Evolutionary conservation across 306 rosid genomes (phyloP), one percentile per base, ranked within the genome.

Genomic region (Ormosia semicastrata): DNA sequence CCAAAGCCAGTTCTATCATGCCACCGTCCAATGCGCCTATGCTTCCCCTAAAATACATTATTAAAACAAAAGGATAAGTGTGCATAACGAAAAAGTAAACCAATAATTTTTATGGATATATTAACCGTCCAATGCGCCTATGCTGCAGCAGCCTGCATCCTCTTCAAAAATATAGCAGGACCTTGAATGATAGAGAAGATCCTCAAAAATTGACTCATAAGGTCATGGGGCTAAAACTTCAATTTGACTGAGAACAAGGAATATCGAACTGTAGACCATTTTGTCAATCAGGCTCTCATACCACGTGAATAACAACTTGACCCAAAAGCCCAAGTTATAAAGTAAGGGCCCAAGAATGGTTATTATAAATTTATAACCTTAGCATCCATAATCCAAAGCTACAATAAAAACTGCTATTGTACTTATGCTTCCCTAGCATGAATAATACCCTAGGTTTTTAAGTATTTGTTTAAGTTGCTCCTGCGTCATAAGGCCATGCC

Each of bases 1-100:
- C 94, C 90, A 95, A 87, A 69, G 87, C 83, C 72, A 95, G 77
- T 87, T 92, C 92, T 77, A 81, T 81, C 89, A 83, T 87, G 89
- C 82, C 89, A 84, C 84, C 89, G 60, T 89, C 93, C 67, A 70
- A 30, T 74, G 91, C 36, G 71, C 71, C 90, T 57, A 63, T 78
- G 69, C 59, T 77, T 82, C 71, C 91, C 53, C 87, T 85, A 73
- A 77, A 75, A 66, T 69, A 79, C 49, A 57, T 78, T 14, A 79
- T 15, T 74, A 56, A 66, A 73, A 75, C 59, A 73, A 78, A 66
- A 58, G 68, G 30, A 82, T 14, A 64, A 32, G 69, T 24, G 44
- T 43, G 66, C 17, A 75, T 65, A 59, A 77, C 77, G 67, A 50
- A 50, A 12, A 68, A 62, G 34, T 57, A 39, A 72, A 67, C 34